Base-by-base conservation (phyloP, 2,329 filamentous ascomycete species). In the Coleophoma cylindrospora region DNA sequence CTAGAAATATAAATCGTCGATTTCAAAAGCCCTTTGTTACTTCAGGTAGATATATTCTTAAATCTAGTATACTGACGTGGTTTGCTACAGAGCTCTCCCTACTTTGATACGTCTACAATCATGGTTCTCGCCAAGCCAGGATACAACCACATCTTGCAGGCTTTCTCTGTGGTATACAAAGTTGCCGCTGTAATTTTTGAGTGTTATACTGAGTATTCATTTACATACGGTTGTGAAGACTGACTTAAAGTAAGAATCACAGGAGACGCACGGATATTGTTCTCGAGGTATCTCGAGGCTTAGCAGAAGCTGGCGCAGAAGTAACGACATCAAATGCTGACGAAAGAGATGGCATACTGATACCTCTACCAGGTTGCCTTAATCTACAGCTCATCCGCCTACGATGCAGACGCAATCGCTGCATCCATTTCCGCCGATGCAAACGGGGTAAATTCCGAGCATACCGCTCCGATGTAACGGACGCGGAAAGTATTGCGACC, bases 241-340 rank as follows among this genome's bases (percentile, higher is more conserved):
- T 27, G 27, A 27, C 27, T 3, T 27, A 5, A 27, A 2, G 27
- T 27, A 5, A 27, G 27, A 27, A 8, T 27, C 6, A 27, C 27
- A 27, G 27, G 27, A 3, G 27, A 5, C 9, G 27, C 27, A 27
- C 62, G 70, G 22, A 73, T 9, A 71, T 69, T 45, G 73, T 73
- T 5, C 65, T 74, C 2, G 66, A 69, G 15, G 70, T 73, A 51
- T 70, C 68, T 1, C 56, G 66, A 22, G 71, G 68, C 6, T 65
- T 74, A 1, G 70, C 71, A 13, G 72, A 74, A 59, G 70, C 69
- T 19, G 71, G 71, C 2, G 71, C 71, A 3, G 61, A 73, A 45
- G 64, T 74, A 27, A 27, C 7, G 27, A 10, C 27, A 27, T 27
- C 9, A 6, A 27, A 6, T 27, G 9, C 27, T 6, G 7, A 7